Base-by-base conservation (phyloP, 2,329 filamentous ascomycete species). In the Furcasterigmium furcatum region DNA sequence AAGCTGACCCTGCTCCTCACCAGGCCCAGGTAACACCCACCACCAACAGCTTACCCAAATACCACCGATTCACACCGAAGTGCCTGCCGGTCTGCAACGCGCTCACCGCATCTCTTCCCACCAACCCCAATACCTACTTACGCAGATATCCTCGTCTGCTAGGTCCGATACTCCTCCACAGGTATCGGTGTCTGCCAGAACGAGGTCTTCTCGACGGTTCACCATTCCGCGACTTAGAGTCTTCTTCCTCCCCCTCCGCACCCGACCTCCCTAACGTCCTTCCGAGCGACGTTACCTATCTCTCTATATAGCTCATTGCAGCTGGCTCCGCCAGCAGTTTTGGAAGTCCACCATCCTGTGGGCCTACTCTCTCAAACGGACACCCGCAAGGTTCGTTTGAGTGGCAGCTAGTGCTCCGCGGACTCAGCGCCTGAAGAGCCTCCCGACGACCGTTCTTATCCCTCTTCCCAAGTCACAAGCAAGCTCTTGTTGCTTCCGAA, bases 321-420 rank as follows among this genome's bases (percentile, higher is more conserved):
- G 87, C 87, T 91, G 88, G 88, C 87, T 87, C 80, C 81, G 88
- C 90, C 88, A 92, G 87, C 88, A 80, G 79, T 76, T 70, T 70
- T 62, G 58, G 60, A 70, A 68, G 68, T 71, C 74, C 73, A 76
- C 79, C 75, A 70, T 80, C 77, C 80, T 82, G 87, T 94, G 90
- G 89, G 90, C 88, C 90, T 94, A 91, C 89, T 94, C 87, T 91
- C 88, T 91, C 88, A 88, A 84, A 80, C 90, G 88, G 79, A 88
- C 87, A 79, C 85, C 35, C 83, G 82, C 87, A 90, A 86, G 82
- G 87, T 91, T 91, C 89, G 88, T 92, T 90, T 95, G 89, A 83
- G 89, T 80, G 84, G 88, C 84, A 95, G 91, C 90, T 87, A 91
- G 90, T 88, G 91, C 90, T 94, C 87, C 87, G 87, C 85, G 79